Evolutionary conservation across 805 yeast species (phyloP), one percentile per base, ranked within the genome.

Genomic region (Kluyveromyces nonfermentans): DNA sequence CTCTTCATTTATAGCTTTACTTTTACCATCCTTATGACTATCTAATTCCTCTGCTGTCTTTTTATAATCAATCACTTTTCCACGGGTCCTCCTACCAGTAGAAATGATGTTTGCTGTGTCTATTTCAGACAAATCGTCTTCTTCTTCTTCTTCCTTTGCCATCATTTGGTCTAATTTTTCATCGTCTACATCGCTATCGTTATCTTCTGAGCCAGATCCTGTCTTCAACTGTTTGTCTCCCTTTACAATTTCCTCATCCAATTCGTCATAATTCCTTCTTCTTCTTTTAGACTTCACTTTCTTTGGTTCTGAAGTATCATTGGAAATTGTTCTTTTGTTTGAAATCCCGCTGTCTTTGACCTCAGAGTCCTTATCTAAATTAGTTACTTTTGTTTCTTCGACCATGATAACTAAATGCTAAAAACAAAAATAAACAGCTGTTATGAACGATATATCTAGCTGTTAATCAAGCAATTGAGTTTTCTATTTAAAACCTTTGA

Each of bases 81-180:
- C 95, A 53, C 97, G 77, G 7, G 96, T 88, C 70, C 96, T 84
- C 65, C 95, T 74, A 12, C 94, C 93, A 15, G 77, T 67, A n/a
- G 82, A 73, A 51, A 87, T 87, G 60, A 88, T 87, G 65, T 88
- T 89, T 33, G 87, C 69, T 33, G 82, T 71, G 57, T 85, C 95
- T 52, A 88, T 85, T 64, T 83, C 95, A 31, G 74, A 72, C 50
- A 86, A 69, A 54, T 83, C 90, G 54, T 85, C 95, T 31, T 84
- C 93, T 19, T 78, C 88, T 14, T 78, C 85, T 17, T 77, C 87
- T 31, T 72, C 80, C 28, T 69, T 77, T 25, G 65, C 74, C 44
- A 62, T 62, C 34, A 64, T 41, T 42, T 72, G 66, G 34, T 74
- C 70, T 38, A 72, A 55, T 47, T 75, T 76, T 35, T 73, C 80